A percentile compares a stretch with the other conserved stretches of the same genome.
Conservation (phyloP, 768 basidiomycete species). For the Jaapia argillacea region DNA sequence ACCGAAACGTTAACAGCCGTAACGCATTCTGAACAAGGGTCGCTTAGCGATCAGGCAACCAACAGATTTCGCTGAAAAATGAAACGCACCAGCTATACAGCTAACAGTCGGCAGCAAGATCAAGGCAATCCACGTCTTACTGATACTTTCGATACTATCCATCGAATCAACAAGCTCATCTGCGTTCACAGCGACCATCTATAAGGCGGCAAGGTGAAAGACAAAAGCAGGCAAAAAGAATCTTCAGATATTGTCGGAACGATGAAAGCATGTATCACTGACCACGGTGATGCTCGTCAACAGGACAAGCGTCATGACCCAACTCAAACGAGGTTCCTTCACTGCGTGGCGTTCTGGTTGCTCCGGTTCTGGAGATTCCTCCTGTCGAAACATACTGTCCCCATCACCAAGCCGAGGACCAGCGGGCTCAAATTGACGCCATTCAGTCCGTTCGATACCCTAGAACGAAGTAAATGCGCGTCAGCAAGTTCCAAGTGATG, state of each 20-base stretch:
- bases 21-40: slow-evolving; percentile 54
- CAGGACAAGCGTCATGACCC: slow-evolving; percentile 43
- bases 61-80: slow-evolving; percentile 1
- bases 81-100: slow-evolving; percentile 57
- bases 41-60: neutral
- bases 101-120: slow-evolving; percentile 83
- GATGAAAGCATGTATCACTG: slow-evolving; percentile 14
- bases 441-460: neutral
- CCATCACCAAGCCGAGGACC: too few species aligned
- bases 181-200: slow-evolving; percentile 52
- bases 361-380: neutral
- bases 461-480: too few species aligned
- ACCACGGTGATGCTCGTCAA: slow-evolving; percentile 56
- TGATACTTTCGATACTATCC: slow-evolving; percentile 67
- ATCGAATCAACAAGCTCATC: slow-evolving; percentile 78
- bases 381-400: too few species aligned
- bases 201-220: neutral
- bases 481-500: too few species aligned
- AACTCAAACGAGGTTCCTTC: slow-evolving; percentile 47
- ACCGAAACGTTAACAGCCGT: slow-evolving; percentile 88
- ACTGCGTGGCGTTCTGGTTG: neutral
- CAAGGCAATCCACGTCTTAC: slow-evolving; percentile 83
- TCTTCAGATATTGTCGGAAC: neutral
- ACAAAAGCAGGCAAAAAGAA: too few species aligned
- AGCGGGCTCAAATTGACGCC: too few species aligned